Evolutionary conservation across 345 rosid species (phyloP).

Genomic region (Arabis alpina): DNA sequence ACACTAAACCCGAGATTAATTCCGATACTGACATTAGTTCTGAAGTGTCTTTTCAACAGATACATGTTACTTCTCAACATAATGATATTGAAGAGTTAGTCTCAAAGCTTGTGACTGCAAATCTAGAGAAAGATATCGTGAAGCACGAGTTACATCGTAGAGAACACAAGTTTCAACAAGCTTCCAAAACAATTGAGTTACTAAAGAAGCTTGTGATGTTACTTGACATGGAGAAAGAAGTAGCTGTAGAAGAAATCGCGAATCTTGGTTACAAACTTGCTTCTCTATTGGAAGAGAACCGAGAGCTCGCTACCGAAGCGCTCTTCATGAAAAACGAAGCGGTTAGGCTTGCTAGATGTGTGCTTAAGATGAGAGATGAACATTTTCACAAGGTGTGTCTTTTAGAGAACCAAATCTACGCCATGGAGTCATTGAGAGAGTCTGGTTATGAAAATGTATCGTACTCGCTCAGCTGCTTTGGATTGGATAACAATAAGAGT

Average conservation of each 20-base stretch:
- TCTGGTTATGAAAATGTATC: conserved; percentile 17
- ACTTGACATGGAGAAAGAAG: conserved; percentile 67
- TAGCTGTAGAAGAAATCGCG: conserved; percentile 56
- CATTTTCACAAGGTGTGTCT: conserved; percentile 47
- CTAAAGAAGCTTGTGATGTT: conserved; percentile 64
- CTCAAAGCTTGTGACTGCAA: conserved; percentile 51
- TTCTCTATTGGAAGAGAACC: conserved; percentile 57
- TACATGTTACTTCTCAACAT: background rate
- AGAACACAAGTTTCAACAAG: conserved; percentile 46
- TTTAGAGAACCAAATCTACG: conserved; percentile 48
- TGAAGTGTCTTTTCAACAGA: conserved; percentile 31
- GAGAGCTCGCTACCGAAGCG: conserved; percentile 50
- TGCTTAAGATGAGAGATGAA: conserved; percentile 69
- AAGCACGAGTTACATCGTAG: conserved; percentile 39
- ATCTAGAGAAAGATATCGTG: conserved; percentile 49
- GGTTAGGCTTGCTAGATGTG: conserved; percentile 50
- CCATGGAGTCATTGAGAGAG: conserved; percentile 45
- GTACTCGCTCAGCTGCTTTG: conserved; percentile 24
- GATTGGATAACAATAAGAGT: conserved; percentile 46
- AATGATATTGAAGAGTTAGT: conserved; percentile 36
- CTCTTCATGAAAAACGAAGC: conserved; percentile 61
- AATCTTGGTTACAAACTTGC: conserved; percentile 51
- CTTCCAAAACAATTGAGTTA: conserved; percentile 55
- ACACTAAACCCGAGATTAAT: conserved; percentile 14
- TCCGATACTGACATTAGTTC: conserved; percentile 23